phyloP scores from a whole-genome alignment of 1,284 basidiomycete genomes.

The Cutaneotrichosporon sp. region DNA sequence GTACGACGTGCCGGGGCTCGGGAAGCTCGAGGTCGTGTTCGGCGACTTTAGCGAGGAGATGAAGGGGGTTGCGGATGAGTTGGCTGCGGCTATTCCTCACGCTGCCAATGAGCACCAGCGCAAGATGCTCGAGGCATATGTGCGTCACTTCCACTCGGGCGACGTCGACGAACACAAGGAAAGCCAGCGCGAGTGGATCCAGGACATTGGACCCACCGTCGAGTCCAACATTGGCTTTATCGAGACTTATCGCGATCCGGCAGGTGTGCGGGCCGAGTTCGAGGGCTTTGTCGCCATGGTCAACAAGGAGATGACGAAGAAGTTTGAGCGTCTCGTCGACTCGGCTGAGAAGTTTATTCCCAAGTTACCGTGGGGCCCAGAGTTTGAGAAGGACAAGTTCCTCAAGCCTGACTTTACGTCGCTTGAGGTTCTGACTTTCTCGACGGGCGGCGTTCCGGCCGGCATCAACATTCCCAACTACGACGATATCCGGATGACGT shows the following conservation, averaged over 20 bases:
- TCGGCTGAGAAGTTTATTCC: slow-evolving; percentile 73
- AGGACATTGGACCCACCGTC: slow-evolving; percentile 79
- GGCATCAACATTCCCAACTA: slow-evolving; percentile 24
- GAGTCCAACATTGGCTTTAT: slow-evolving; percentile 58
- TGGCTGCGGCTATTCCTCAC: slow-evolving; percentile 64
- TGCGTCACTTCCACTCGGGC: slow-evolving; percentile 73
- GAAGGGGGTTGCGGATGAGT: slow-evolving; percentile 16
- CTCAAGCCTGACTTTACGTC: slow-evolving; percentile 75
- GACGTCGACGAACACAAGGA: slow-evolving; percentile 74
- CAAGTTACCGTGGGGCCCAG: slow-evolving; percentile 74
- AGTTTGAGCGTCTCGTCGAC: slow-evolving; percentile 73
- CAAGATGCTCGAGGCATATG: slow-evolving; percentile 73
- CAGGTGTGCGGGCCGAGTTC: slow-evolving; percentile 66
- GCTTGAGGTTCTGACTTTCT: slow-evolving; percentile 33
- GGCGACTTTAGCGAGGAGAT: slow-evolving; percentile 22
- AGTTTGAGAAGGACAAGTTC: slow-evolving; percentile 70
- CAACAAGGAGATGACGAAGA: slow-evolving; percentile 73
- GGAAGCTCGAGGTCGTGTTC: slow-evolving; percentile 19
- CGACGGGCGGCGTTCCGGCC: slow-evolving; percentile 25
- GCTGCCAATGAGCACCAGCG: slow-evolving; percentile 69
- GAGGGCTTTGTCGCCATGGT: slow-evolving; percentile 87
- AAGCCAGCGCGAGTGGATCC: slow-evolving; percentile 74
- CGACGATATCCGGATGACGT: slow-evolving; percentile 22
- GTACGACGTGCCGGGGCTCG: slow-evolving; percentile 14
- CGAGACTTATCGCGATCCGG: slow-evolving; percentile 62